Percentiles rank a stretch among this genome's conserved stretches.
These are phyloP conservation scores for Penicillium crustosum DNA, from an alignment of 2,329 filamentous ascomycete genomes.

Conservation along the genomic window DNA sequence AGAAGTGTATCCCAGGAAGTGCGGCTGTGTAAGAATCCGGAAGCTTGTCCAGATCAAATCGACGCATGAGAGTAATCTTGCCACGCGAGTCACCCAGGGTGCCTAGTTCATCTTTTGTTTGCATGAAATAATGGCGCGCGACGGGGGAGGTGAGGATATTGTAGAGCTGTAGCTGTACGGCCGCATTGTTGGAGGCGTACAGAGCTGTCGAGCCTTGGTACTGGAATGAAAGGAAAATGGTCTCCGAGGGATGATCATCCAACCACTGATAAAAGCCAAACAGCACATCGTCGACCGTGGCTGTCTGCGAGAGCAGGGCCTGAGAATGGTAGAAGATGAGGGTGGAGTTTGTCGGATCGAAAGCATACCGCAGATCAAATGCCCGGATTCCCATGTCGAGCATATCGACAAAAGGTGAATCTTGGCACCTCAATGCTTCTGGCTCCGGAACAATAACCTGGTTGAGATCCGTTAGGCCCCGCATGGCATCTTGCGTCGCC, in stretches of 20 bases:
- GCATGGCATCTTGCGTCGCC: slow-evolving; percentile 43
- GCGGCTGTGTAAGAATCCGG: slow-evolving; percentile 34
- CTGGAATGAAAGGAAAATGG: slow-evolving; percentile 50
- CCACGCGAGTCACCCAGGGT: slow-evolving; percentile 39
- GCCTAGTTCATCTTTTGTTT: slow-evolving; percentile 37
- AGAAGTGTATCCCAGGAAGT: slow-evolving; percentile 51
- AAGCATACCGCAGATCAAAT: slow-evolving; percentile 53
- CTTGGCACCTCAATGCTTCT: slow-evolving; percentile 47
- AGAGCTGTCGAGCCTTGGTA: slow-evolving; percentile 41
- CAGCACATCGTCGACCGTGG: slow-evolving; percentile 48
- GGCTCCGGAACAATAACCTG: slow-evolving; percentile 31
- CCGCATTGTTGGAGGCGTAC: slow-evolving; percentile 32
- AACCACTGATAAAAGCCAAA: slow-evolving; percentile 53
- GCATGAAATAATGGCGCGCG: slow-evolving; percentile 44
- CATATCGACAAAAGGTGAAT: slow-evolving; percentile 39
- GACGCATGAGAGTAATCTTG: slow-evolving; percentile 46
- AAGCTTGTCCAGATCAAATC: slow-evolving; percentile 48
- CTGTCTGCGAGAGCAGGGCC: slow-evolving; percentile 47
- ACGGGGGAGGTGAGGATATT: slow-evolving; percentile 40
- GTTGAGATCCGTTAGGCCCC: slow-evolving; percentile 43
- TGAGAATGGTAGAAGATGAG: slow-evolving; percentile 53
- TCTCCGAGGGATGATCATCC: slow-evolving; percentile 48
- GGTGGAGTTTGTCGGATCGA: slow-evolving; percentile 47
- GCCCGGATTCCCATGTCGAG: slow-evolving; percentile 51
- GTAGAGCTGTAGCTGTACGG: slow-evolving; percentile 42